Evolutionary conservation across 1,284 basidiomycete genomes (phyloP), one percentile per base, ranked within the genome.

Genomic region (Inonotus obliquus): DNA sequence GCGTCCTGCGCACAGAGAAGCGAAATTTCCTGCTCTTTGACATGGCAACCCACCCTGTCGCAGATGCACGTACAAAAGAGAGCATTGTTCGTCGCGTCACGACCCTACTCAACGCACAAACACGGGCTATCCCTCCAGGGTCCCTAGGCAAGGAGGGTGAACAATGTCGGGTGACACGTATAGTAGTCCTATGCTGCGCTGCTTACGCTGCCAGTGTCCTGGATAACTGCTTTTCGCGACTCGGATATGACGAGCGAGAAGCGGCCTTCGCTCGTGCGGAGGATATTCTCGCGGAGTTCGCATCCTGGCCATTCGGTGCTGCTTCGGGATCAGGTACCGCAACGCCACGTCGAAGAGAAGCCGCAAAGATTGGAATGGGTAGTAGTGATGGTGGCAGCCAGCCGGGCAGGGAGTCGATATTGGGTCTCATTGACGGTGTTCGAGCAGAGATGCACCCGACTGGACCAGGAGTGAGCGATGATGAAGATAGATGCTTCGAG

Each of bases 1-100:
- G 95, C 67, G 86, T 98, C 45, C 83, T 98, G n/a, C 89, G 95
- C 53, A 98, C 95, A 11, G 95, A 97, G 74, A 97, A 97, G 74
- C 91, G 94, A 72, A 97, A 97, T 75, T 97, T 97, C 75, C 82
- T 97, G 51, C 81, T 97, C n/a, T 97, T 97, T 74, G 95, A 98
- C 77, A 97, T 97, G 95, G 94, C 95, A 21, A 97, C 95, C 0
- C 95, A 97, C 73, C 95, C 95, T 1, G 89, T 97, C 60, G 92
- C 94, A 7, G 95, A 97, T 74, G 83, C 92, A 27, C 89, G 91
- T 62, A 89, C 88, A 14, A 97, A 98, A 73, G 93, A 95, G 70
- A 80, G 82, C 64, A 84, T 97, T 69, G 81, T 97, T 67, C 77
- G 80, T 17, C 88, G 95, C 47, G 81, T 89, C 41, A 81, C 92